Conservation (phyloP, 2,329 filamentous ascomycete genomes). For the Penicillium sp. region DNA sequence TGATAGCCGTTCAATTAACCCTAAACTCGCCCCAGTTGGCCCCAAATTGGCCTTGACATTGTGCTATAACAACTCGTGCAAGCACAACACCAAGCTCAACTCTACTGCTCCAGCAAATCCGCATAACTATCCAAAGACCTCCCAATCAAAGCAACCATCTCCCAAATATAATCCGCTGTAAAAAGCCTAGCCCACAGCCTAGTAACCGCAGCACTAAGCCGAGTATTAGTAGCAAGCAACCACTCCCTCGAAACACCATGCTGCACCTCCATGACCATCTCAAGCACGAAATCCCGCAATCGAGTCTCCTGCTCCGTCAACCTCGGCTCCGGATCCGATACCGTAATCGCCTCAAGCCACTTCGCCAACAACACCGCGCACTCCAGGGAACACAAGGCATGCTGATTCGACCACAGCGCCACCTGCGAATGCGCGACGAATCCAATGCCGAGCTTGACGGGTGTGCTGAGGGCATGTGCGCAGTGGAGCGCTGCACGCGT, state of each 20-base stretch:
- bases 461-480: constrained; percentile 57
- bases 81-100: neutral
- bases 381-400: constrained; percentile 56
- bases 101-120: constrained; percentile 28
- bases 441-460: constrained; percentile 56
- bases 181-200: constrained; percentile 38
- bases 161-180: constrained; percentile 40
- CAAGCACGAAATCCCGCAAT: constrained; percentile 37
- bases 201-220: constrained; percentile 34
- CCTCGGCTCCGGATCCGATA: constrained; percentile 23
- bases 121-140: constrained; percentile 37
- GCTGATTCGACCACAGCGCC: constrained; percentile 59
- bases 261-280: constrained; percentile 40
- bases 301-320: constrained; percentile 36
- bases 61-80: no score
- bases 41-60: neutral
- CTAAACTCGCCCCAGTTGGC: neutral
- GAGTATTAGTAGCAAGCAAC: constrained; percentile 35
- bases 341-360: constrained; percentile 37
- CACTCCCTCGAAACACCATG: constrained; percentile 33
- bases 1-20: neutral
- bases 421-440: constrained; percentile 57
- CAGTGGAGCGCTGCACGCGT: constrained; percentile 54
- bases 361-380: constrained; percentile 57
- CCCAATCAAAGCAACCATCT: constrained; percentile 38